These are phyloP conservation scores for Fusarium mexicanum DNA, from an alignment of 2,329 filamentous ascomycete genomes.

Conservation along the genomic window DNA sequence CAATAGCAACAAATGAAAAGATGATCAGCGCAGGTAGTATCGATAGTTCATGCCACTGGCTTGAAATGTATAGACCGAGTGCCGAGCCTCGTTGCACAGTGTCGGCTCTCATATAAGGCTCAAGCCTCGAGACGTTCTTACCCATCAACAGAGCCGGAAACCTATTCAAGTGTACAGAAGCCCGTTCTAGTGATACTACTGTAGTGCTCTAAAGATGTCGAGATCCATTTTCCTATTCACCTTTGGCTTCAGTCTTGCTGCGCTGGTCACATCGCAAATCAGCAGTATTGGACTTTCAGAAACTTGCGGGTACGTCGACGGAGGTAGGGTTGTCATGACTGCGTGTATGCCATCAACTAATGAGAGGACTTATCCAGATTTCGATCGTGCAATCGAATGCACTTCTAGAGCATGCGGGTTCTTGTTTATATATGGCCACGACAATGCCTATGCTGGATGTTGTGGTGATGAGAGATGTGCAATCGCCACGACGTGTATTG, in stretches of 20 bases:
- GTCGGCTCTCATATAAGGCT: neutral
- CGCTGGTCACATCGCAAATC: neutral
- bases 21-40: neutral
- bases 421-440: neutral
- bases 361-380: neutral
- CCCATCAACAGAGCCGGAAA: neutral
- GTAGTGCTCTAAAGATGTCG: neutral
- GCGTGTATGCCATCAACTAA: neutral
- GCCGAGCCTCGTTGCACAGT: neutral
- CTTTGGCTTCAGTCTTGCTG: neutral
- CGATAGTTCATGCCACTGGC: neutral
- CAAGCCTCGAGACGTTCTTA: neutral
- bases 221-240: neutral
- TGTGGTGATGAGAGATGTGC: slow-evolving; percentile 3
- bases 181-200: neutral
- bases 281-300: neutral
- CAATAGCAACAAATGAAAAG: neutral
- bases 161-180: neutral
- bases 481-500: slow-evolving; percentile 15
- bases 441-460: slow-evolving; percentile 4
- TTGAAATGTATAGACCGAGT: neutral
- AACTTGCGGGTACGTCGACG: slow-evolving; percentile 12
- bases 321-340: neutral
- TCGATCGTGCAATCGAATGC: neutral
- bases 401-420: neutral